phyloP scores from a whole-genome alignment of 2,329 filamentous ascomycete species.

The Periconia digitata region DNA sequence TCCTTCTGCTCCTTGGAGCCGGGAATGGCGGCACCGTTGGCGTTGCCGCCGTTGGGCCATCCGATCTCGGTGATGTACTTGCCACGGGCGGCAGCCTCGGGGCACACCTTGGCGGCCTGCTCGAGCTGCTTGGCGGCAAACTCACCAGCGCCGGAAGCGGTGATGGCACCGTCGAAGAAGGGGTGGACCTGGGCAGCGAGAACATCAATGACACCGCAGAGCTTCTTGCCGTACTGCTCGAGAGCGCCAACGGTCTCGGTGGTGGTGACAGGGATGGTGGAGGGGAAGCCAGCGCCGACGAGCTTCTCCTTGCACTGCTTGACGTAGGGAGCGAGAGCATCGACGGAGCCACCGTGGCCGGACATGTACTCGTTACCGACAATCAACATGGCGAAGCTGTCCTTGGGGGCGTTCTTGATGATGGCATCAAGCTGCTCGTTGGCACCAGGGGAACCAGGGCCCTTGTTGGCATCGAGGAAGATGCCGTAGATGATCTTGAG shows the following conservation, averaged over 20 bases:
- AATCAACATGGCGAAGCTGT: slow-evolving; percentile 76
- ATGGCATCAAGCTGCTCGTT: slow-evolving; percentile 74
- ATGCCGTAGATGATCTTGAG: slow-evolving; percentile 84
- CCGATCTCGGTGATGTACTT: slow-evolving; percentile 87
- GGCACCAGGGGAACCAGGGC: slow-evolving; percentile 54
- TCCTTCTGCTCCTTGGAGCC: slow-evolving; percentile 65
- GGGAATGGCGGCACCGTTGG: slow-evolving; percentile 73
- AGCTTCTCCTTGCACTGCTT: slow-evolving; percentile 65
- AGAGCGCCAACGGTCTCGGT: slow-evolving; percentile 83
- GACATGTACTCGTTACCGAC: slow-evolving; percentile 91
- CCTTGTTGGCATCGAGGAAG: slow-evolving; percentile 68
- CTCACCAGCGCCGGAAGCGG: slow-evolving; percentile 66
- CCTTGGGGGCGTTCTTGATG: slow-evolving; percentile 67
- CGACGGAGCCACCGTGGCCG: slow-evolving; percentile 66
- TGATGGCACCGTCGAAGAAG: slow-evolving; percentile 80
- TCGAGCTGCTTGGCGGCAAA: slow-evolving; percentile 77
- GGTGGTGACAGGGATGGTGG: slow-evolving; percentile 68
- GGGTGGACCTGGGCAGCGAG: slow-evolving; percentile 87
- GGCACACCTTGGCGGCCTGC: slow-evolving; percentile 70
- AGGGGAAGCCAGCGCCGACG: slow-evolving; percentile 66
- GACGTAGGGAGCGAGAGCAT: slow-evolving; percentile 71
- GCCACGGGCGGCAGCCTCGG: slow-evolving; percentile 57
- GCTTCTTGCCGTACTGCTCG: slow-evolving; percentile 59
- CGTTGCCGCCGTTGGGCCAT: slow-evolving; percentile 72
- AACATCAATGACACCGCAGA: slow-evolving; percentile 77